Conservation (phyloP, 1,284 basidiomycete genomes). For the Ganoderma leucocontextum region DNA sequence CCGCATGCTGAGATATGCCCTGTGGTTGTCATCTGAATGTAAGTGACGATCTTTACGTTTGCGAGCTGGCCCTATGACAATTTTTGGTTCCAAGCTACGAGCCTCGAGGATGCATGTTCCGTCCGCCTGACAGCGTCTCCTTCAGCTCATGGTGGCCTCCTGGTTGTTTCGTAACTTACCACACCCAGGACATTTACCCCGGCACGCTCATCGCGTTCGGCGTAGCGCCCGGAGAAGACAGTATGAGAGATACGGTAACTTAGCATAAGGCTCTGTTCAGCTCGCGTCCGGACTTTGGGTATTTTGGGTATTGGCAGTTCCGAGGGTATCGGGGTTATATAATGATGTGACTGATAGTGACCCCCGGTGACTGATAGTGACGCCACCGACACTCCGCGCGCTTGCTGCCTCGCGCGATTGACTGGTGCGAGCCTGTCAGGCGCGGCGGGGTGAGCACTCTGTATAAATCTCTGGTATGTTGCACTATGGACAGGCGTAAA, state of each 20-base stretch:
- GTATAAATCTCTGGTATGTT: too few species aligned
- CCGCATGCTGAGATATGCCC: not conserved
- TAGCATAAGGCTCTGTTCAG: too few species aligned
- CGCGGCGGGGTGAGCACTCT: too few species aligned
- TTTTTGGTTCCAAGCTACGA: not conserved
- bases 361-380: too few species aligned
- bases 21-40: not conserved
- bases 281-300: too few species aligned
- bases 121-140: not conserved
- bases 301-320: too few species aligned
- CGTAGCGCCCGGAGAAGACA: not conserved
- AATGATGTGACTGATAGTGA: too few species aligned
- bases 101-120: slow-evolving; percentile 5
- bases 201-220: not conserved
- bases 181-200: not conserved
- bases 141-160: not conserved
- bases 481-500: too few species aligned
- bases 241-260: not conserved
- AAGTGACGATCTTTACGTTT: not conserved
- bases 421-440: too few species aligned
- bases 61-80: not conserved
- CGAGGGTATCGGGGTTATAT: too few species aligned
- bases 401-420: too few species aligned
- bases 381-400: too few species aligned
- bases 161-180: not conserved